A percentile compares a stretch with the other conserved stretches of the same genome.
Conservation (phyloP, 2,329 filamentous ascomycete species). For the Cryphonectria parasitica region DNA sequence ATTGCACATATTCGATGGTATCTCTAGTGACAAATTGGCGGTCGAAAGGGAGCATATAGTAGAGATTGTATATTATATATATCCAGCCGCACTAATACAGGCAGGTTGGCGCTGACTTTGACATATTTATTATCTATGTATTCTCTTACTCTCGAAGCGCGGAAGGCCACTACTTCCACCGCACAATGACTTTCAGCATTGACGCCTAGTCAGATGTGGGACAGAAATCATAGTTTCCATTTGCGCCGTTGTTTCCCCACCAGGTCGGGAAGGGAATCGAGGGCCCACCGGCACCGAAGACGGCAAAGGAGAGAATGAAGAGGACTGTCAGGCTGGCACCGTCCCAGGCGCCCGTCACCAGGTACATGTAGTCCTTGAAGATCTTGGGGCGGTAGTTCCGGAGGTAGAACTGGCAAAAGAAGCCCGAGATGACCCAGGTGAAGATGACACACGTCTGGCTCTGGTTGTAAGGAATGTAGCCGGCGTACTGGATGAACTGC, state of each 20-base stretch:
- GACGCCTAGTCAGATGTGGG: constrained; percentile 35
- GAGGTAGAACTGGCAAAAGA: constrained; percentile 56
- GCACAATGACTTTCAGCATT: background rate
- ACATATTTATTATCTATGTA: background rate
- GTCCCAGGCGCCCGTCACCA: constrained; percentile 57
- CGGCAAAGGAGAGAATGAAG: constrained; percentile 59
- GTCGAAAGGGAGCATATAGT: too few relatives aligned
- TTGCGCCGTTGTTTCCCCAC: constrained; percentile 56
- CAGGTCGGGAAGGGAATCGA: constrained; percentile 52
- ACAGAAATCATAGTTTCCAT: constrained; percentile 54
- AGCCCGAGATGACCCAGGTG: constrained; percentile 49
- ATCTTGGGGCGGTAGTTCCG: constrained; percentile 56
- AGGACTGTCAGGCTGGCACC: constrained; percentile 52
- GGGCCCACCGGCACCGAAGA: constrained; percentile 54
- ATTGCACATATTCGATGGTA: background rate
- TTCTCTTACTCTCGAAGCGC: background rate
- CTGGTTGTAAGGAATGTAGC: constrained; percentile 58
- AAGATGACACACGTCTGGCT: constrained; percentile 60
- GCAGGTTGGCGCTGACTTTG: too few relatives aligned
- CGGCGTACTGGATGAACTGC: constrained; percentile 58
- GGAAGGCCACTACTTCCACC: background rate
- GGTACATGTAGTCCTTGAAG: constrained; percentile 58
- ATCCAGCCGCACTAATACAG: background rate
- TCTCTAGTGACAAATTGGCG: background rate
- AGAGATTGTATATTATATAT: background rate